These are phyloP conservation scores for Xylariaceae sp. DNA, from an alignment of 2,329 filamentous ascomycete genomes.

Conservation along the genomic window DNA sequence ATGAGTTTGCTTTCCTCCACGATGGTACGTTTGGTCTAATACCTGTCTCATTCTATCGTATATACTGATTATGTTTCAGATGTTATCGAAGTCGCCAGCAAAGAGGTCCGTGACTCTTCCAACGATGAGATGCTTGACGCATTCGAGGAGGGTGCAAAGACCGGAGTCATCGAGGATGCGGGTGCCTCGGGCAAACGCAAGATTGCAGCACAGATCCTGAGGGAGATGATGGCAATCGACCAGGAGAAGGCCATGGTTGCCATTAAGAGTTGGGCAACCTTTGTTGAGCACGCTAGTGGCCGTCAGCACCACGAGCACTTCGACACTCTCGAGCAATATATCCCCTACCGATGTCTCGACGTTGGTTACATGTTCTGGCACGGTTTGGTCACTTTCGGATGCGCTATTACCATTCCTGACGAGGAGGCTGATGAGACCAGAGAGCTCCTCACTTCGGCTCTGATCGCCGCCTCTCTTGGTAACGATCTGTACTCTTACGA, in stretches of 20 bases:
- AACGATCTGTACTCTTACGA: constrained; percentile 41
- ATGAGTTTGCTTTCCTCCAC: constrained; percentile 40
- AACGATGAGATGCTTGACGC: constrained; percentile 8
- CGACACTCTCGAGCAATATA: constrained; percentile 22
- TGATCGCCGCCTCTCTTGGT: constrained; percentile 23
- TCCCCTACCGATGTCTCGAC: constrained; percentile 26
- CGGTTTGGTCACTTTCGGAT: constrained; percentile 5
- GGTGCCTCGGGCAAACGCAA: constrained; percentile 3
- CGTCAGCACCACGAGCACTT: constrained; percentile 11
- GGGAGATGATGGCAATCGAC: constrained; percentile 30
- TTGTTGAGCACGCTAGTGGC: constrained; percentile 13
- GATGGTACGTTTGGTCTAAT: constrained; percentile 25
- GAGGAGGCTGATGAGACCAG: constrained; percentile 22
- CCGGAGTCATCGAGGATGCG: constrained; percentile 1
- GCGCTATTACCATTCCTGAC: constrained; percentile 29
- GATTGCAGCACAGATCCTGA: constrained; percentile 1
- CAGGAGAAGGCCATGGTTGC: constrained; percentile 18
- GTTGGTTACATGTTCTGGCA: constrained; percentile 22
- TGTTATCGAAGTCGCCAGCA: constrained; percentile 5
- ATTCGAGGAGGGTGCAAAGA: constrained; percentile 5
- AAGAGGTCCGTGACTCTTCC: constrained; percentile 2
- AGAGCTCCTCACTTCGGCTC: constrained; percentile 2
- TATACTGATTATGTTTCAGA: neutral
- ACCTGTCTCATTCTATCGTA: no score
- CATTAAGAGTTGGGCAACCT: constrained; percentile 26